phyloP scores from a whole-genome alignment of 768 basidiomycete species.

The Suillus luteus region DNA sequence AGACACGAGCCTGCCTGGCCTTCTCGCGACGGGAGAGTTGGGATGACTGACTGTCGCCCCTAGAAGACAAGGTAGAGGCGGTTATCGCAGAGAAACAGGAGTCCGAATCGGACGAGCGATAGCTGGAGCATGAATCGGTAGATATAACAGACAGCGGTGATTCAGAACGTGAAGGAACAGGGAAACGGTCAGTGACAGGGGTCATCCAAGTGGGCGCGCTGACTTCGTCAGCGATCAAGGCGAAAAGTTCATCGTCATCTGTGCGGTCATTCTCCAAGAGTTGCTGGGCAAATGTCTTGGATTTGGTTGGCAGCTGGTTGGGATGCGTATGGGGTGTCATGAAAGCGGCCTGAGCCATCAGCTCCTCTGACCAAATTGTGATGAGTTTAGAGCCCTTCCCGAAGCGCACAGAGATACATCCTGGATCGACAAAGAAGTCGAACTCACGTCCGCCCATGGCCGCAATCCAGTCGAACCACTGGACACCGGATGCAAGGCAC shows the following conservation, averaged over 20 bases:
- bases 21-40: conserved; percentile 71
- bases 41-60: conserved; percentile 44
- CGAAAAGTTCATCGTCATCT: conserved; percentile 73
- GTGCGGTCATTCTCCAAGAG: conserved; percentile 70
- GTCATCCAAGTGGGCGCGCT: conserved; percentile 69
- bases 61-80: conserved; percentile 53
- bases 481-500: conserved; percentile 66
- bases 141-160: conserved; percentile 64
- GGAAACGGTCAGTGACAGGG: conserved; percentile 63
- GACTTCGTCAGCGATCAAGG: conserved; percentile 73
- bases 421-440: conserved; percentile 82
- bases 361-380: conserved; percentile 70
- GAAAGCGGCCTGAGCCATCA: conserved; percentile 32
- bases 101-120: conserved; percentile 70
- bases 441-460: conserved; percentile 70
- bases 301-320: conserved; percentile 22
- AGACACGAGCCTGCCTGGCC: conserved; percentile 69
- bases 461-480: conserved; percentile 82
- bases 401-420: conserved; percentile 70
- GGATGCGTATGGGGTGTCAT: conserved; percentile 13
- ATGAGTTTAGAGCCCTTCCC: conserved; percentile 48
- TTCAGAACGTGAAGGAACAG: conserved; percentile 49
- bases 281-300: conserved; percentile 74
- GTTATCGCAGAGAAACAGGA: conserved; percentile 69
- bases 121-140: conserved; percentile 50